Conservation (phyloP, 371 early-diverging fungal genomes). For the Fennellomyces sp. region DNA sequence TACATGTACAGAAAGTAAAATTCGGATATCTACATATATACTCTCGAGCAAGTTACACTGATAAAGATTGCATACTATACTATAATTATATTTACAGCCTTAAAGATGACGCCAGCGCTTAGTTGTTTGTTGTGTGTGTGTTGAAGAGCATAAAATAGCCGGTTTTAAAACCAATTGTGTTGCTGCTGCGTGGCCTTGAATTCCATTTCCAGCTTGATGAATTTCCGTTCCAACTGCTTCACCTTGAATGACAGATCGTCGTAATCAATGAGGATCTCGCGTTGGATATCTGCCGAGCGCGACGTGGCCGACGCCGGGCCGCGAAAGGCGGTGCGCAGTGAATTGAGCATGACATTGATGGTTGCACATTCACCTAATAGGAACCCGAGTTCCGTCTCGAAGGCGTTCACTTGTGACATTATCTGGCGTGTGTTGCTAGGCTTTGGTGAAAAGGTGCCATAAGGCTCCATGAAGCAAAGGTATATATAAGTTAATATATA, state of each 20-base stretch:
- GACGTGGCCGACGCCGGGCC: background rate
- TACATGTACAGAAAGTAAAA: too few relatives aligned
- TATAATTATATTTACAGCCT: background rate
- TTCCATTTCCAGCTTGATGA: slow-evolving; percentile 26
- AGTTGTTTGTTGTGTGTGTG: background rate
- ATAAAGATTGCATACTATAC: too few relatives aligned
- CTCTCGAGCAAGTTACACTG: background rate
- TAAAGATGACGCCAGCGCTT: slow-evolving; percentile 2
- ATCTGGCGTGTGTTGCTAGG: background rate
- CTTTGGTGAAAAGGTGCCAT: slow-evolving; percentile 1
- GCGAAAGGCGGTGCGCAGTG: slow-evolving; percentile 9
- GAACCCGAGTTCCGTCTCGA: slow-evolving; percentile 11
- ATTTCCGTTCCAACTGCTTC: slow-evolving; percentile 34
- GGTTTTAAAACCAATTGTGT: background rate
- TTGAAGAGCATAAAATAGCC: background rate
- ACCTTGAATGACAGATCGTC: slow-evolving; percentile 37
- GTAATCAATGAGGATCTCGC: slow-evolving; percentile 33
- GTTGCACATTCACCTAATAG: slow-evolving; percentile 17
- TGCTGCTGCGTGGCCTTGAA: slow-evolving; percentile 5
- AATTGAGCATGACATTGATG: slow-evolving; percentile 16
- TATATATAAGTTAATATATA: background rate
- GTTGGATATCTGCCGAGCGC: slow-evolving; percentile 21
- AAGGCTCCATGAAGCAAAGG: background rate
- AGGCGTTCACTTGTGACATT: background rate
- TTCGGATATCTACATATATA: too few relatives aligned